Evolutionary conservation across 352 stramenopile species (phyloP).

Genomic region (Plasmopara viticola): DNA sequence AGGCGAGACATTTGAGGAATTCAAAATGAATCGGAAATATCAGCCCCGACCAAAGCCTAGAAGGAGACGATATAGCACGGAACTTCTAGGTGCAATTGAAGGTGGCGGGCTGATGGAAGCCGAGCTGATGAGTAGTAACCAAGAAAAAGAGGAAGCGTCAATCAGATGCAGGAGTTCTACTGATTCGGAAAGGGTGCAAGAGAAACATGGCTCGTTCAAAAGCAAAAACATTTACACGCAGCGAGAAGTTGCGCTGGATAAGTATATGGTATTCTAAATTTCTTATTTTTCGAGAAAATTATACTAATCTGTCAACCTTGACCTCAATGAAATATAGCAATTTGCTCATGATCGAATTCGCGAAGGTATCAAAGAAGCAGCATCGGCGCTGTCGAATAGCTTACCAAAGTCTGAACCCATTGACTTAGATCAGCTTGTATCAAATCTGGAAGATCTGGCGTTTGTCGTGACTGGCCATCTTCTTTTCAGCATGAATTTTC

Average conservation of each 20-base stretch:
- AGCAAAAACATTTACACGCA: slow-evolving; percentile 39
- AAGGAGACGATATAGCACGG: slow-evolving; percentile 48
- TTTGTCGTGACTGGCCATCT: slow-evolving; percentile 68
- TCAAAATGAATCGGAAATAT: slow-evolving; percentile 17
- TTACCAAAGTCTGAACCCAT: slow-evolving; percentile 23
- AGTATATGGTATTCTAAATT: slow-evolving; percentile 61
- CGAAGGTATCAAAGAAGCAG: slow-evolving; percentile 38
- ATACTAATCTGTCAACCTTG: background rate
- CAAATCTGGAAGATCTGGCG: slow-evolving; percentile 64
- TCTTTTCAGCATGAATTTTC: slow-evolving; percentile 81
- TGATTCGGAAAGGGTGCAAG: slow-evolving; percentile 22
- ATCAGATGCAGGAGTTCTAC: slow-evolving; percentile 15
- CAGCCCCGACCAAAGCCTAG: slow-evolving; percentile 8
- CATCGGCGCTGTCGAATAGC: slow-evolving; percentile 27
- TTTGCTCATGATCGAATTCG: slow-evolving; percentile 56
- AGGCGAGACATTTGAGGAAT: slow-evolving; percentile 19
- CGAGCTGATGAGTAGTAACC: slow-evolving; percentile 24
- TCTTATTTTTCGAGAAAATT: slow-evolving; percentile 1
- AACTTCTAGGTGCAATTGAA: slow-evolving; percentile 62
- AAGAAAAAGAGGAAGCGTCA: slow-evolving; percentile 12
- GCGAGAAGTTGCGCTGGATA: slow-evolving; percentile 56
- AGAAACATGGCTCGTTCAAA: slow-evolving; percentile 10
- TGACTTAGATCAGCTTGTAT: slow-evolving; percentile 36
- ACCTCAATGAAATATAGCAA: slow-evolving; percentile 33
- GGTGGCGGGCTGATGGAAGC: slow-evolving; percentile 40